Evolutionary conservation across 192 early-diverging fungal genomes (phyloP), one percentile per base, ranked within the genome.

Genomic region (Thamnidium elegans): DNA sequence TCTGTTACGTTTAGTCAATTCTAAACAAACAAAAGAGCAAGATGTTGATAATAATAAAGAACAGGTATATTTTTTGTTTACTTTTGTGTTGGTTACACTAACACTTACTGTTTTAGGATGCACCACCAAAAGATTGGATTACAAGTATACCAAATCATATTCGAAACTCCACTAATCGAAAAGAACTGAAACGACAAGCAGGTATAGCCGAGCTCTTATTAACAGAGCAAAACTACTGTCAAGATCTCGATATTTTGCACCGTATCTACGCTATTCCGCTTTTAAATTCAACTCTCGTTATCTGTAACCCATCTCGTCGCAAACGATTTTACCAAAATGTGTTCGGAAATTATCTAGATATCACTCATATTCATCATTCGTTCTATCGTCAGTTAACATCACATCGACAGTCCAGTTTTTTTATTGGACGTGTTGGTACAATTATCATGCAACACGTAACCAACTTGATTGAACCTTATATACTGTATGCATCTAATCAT

Each of bases 181-280:
- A 51, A 42, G 61, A 70, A 63, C 43, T 70, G 13, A 64, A 63
- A 43, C 43, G 54, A 13, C 68, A 70, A 47, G 68, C 68, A 10
- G 62, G 59, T 0, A 64, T 70, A 36, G 34, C 52, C 3, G 68
- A 70, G 11, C 45, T 70, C 6, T n/a, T 70, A 20, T 19, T 23
- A 5, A 63, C 50, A 20, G 68, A 70, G 20, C 34, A 45, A 31
- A 52, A 58, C 7, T 70, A 70, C 21, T 31, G 39, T 34, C 14
- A 42, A 32, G 68, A 70, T 21, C 55, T 70, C 4, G 15, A 14
- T 6, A 50, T 70, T 26, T 39, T 70, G 11, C 30, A 70, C 15
- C 42, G 34, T 1, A 50, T 63, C 1, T 70, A 70, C 17, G 62
- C 51, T 15, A 52, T 50, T 21, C 68, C 60, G 13, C 23, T 58